phyloP scores from a whole-genome alignment of 495 filamentous ascomycete genomes.

The Trichoderma erinaceum region DNA sequence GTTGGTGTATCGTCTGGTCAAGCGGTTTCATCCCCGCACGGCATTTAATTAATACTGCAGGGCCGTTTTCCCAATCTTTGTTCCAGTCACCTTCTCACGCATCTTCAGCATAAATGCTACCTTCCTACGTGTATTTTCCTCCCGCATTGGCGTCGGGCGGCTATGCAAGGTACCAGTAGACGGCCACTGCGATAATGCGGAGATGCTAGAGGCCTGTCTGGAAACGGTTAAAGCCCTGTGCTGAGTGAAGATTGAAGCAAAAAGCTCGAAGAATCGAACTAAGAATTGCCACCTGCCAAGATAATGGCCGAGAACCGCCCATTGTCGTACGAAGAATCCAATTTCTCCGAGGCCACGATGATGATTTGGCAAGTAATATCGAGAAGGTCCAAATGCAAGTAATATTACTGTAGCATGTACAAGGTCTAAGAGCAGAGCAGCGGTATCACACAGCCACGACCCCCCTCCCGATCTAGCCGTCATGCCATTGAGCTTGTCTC shows the following conservation, averaged over 20 bases:
- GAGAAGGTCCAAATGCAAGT: not conserved
- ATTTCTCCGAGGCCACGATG: not conserved
- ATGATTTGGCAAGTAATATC: not conserved
- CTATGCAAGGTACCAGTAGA: conserved; percentile 7
- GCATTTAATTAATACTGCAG: not conserved
- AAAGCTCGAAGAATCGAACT: no score
- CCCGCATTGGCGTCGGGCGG: conserved; percentile 1
- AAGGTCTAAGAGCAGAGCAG: not conserved
- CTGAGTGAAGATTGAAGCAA: not conserved
- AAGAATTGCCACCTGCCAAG: not conserved
- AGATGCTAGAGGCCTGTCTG: not conserved
- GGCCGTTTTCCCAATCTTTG: not conserved
- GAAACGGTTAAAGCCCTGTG: conserved; percentile 4
- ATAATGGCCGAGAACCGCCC: not conserved
- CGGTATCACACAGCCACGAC: not conserved
- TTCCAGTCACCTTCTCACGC: not conserved
- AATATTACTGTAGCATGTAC: not conserved
- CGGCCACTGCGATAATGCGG: conserved; percentile 1
- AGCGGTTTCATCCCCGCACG: not conserved
- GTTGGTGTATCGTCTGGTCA: not conserved
- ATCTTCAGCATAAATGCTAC: no score
- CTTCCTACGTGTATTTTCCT: not conserved
- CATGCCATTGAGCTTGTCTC: not conserved
- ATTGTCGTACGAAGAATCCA: not conserved
- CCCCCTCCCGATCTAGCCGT: not conserved